These are phyloP conservation scores for Testicularia cyperi DNA, from an alignment of 1,284 basidiomycete species.

Conservation along the genomic window DNA sequence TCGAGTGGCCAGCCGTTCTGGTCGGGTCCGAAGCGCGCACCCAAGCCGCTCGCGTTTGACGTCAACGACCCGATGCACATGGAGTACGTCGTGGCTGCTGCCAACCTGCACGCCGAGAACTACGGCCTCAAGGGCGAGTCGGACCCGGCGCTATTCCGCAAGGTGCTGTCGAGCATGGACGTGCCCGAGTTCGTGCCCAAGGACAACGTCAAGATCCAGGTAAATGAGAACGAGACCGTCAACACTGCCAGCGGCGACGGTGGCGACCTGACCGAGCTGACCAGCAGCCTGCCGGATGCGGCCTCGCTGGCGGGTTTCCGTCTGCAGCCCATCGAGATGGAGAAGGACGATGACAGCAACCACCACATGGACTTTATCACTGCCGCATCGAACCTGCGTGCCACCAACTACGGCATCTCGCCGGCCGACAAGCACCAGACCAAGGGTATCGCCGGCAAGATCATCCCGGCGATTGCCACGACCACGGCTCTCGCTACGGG, in stretches of 20 bases:
- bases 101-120: constrained; percentile 96
- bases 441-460: constrained; percentile 99
- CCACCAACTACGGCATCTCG: constrained; percentile 89
- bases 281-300: constrained; percentile 51
- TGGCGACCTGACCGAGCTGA: constrained; percentile 50
- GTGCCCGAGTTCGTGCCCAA: constrained; percentile 92
- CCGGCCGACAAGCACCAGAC: constrained; percentile 88
- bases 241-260: constrained; percentile 65
- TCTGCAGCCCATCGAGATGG: constrained; percentile 91
- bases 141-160: constrained; percentile 78
- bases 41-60: constrained; percentile 85
- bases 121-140: constrained; percentile 91
- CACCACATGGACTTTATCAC: constrained; percentile 99
- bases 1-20: constrained; percentile 79
- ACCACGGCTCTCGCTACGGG: constrained; percentile 95
- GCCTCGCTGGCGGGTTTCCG: constrained; percentile 86
- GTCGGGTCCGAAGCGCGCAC: constrained; percentile 90
- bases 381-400: constrained; percentile 93
- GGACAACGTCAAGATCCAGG: constrained; percentile 89
- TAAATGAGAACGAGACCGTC: constrained; percentile 85
- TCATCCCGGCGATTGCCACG: constrained; percentile 98
- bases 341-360: constrained; percentile 98
- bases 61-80: constrained; percentile 75
- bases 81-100: constrained; percentile 85
- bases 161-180: constrained; percentile 78